Evolutionary conservation across 148 eudicot genomes (phyloP).

Genomic region (Rhododendron griersonianum): DNA sequence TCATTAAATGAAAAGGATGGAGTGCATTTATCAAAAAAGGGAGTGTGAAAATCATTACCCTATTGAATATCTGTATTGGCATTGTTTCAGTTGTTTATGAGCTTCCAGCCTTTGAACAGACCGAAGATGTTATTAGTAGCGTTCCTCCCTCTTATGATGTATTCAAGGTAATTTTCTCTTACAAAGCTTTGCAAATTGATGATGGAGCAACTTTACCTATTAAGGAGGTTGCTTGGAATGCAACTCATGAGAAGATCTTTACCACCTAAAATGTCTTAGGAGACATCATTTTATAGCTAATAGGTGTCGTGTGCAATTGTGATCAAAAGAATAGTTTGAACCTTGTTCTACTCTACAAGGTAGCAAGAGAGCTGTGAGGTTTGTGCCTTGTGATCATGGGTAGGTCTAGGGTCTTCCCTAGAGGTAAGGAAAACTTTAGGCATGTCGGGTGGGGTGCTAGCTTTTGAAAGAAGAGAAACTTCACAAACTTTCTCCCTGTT

Average conservation of each 20-base stretch:
- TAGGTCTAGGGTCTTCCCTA: background rate
- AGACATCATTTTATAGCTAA: background rate
- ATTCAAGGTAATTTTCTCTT: background rate
- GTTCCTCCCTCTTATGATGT: background rate
- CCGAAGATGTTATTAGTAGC: background rate
- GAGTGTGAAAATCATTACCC: too few relatives aligned
- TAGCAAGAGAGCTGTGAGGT: background rate
- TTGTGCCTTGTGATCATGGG: background rate
- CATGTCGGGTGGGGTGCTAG: background rate
- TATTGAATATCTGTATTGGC: too few relatives aligned
- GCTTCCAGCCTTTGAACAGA: too few relatives aligned
- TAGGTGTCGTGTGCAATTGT: background rate
- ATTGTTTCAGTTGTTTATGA: too few relatives aligned
- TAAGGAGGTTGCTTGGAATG: background rate
- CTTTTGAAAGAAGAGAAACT: background rate
- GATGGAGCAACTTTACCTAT: background rate
- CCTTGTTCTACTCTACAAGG: background rate
- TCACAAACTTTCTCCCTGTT: background rate
- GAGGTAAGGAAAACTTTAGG: background rate
- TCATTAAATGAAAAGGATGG: too few relatives aligned
- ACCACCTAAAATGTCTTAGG: background rate
- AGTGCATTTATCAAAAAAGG: too few relatives aligned
- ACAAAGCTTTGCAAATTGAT: background rate
- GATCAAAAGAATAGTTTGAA: background rate
- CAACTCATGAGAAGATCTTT: background rate